These are phyloP conservation scores for Kitagawia praeruptora DNA, from an alignment of 129 eudicot species.

Conservation along the genomic window DNA sequence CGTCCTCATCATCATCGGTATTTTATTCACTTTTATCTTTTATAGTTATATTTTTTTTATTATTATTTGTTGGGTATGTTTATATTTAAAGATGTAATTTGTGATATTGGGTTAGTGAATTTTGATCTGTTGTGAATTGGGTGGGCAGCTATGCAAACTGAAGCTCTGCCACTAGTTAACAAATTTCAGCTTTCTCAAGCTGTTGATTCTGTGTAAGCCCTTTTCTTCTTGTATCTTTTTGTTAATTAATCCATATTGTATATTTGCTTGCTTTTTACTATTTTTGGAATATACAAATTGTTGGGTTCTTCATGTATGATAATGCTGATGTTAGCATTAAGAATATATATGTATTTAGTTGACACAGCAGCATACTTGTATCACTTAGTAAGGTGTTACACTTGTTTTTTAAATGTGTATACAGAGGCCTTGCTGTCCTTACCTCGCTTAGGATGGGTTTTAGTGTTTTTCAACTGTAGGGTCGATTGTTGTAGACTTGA, in stretches of 20 bases:
- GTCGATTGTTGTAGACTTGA: no score
- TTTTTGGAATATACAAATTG: not conserved
- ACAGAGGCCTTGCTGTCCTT: no score
- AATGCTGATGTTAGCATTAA: not conserved
- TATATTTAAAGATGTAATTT: not conserved
- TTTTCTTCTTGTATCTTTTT: not conserved
- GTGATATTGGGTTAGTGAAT: not conserved
- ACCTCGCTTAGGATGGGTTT: no score
- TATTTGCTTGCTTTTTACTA: not conserved
- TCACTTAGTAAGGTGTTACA: no score
- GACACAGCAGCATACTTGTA: no score
- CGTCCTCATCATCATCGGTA: slow-evolving; percentile 48
- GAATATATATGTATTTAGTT: not conserved
- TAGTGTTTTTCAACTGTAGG: no score
- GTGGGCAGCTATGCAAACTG: slow-evolving; percentile 83
- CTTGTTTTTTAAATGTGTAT: no score
- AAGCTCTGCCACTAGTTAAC: slow-evolving; percentile 74
- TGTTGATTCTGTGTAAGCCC: slow-evolving; percentile 41
- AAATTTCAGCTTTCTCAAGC: slow-evolving; percentile 67
- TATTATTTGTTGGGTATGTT: no score
- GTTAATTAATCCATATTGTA: not conserved
- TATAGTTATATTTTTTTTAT: not conserved
- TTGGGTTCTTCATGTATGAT: not conserved
- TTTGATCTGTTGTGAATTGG: not conserved
- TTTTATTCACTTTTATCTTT: not conserved